These are phyloP conservation scores for Umbelopsis vinacea DNA, from an alignment of 192 early-diverging fungal species.

Conservation along the genomic window DNA sequence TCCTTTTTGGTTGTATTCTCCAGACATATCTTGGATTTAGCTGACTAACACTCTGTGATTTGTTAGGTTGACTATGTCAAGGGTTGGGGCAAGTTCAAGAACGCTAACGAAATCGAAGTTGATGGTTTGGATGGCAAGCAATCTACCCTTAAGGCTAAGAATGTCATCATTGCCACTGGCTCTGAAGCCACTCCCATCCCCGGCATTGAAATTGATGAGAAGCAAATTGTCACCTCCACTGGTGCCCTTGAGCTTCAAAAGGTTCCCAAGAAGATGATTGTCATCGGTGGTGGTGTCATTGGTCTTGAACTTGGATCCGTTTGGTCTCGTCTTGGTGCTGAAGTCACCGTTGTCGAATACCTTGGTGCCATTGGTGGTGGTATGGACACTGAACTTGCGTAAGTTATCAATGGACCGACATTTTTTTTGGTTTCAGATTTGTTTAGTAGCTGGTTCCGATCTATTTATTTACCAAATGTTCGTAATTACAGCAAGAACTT, in stretches of 20 bases:
- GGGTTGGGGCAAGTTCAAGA: constrained; percentile 84
- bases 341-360: constrained; percentile 97
- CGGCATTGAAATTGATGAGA: constrained; percentile 92
- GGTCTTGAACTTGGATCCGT: constrained; percentile 99
- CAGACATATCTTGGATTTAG: no score
- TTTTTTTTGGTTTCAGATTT: neutral
- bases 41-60: neutral
- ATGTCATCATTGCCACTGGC: constrained; percentile 98
- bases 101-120: constrained; percentile 82
- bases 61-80: constrained; percentile 86
- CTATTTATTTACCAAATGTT: neutral
- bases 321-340: constrained; percentile 93
- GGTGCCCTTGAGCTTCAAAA: constrained; percentile 93
- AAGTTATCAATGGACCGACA: constrained; percentile 31
- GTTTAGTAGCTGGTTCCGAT: neutral
- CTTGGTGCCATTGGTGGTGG: constrained; percentile 91
- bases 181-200: constrained; percentile 94
- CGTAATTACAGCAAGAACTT: constrained; percentile 75
- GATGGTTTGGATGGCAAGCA: constrained; percentile 78
- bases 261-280: constrained; percentile 97
- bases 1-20: neutral
- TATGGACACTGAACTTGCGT: constrained; percentile 95
- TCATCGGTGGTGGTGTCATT: constrained; percentile 99
- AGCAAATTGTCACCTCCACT: constrained; percentile 96
- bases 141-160: constrained; percentile 83